Conservation (phyloP, 176 grass and related monocot genomes). For the Carex littledalei region DNA sequence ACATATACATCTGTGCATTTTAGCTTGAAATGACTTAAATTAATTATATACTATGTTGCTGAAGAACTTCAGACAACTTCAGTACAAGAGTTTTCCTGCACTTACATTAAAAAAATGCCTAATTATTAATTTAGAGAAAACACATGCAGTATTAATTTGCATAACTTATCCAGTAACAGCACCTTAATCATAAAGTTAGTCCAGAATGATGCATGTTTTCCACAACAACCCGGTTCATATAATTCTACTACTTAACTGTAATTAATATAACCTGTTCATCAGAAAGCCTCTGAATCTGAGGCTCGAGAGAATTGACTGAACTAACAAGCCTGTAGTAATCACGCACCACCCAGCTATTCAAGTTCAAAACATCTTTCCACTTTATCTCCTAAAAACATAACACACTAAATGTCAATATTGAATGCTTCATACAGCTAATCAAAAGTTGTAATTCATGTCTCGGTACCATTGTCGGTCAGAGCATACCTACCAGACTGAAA, state of each 20-base stretch:
- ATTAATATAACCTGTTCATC: slow-evolving; percentile 63
- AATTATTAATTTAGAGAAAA: background rate
- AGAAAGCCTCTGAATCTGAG: slow-evolving; percentile 51
- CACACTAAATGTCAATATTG: background rate
- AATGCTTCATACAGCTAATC: background rate
- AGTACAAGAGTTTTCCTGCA: background rate
- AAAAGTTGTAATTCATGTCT: background rate
- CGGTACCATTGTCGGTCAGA: background rate
- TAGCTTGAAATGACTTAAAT: background rate
- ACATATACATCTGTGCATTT: background rate
- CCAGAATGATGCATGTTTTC: background rate
- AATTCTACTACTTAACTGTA: background rate
- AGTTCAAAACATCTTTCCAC: slow-evolving; percentile 64
- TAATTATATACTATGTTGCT: background rate
- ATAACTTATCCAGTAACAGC: background rate
- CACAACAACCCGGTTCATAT: background rate
- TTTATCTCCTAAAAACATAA: background rate
- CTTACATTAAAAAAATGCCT: background rate
- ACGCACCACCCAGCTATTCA: slow-evolving; percentile 80
- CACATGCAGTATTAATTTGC: background rate
- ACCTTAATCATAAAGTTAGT: background rate
- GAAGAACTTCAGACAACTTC: background rate
- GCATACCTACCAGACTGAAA: background rate
- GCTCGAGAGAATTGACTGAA: slow-evolving; percentile 56
- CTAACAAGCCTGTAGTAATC: slow-evolving; percentile 76